These are phyloP conservation scores for Lunularia cruciata DNA, from an alignment of 225 moss, liverwort and hornwort genomes.

Conservation along the genomic window DNA sequence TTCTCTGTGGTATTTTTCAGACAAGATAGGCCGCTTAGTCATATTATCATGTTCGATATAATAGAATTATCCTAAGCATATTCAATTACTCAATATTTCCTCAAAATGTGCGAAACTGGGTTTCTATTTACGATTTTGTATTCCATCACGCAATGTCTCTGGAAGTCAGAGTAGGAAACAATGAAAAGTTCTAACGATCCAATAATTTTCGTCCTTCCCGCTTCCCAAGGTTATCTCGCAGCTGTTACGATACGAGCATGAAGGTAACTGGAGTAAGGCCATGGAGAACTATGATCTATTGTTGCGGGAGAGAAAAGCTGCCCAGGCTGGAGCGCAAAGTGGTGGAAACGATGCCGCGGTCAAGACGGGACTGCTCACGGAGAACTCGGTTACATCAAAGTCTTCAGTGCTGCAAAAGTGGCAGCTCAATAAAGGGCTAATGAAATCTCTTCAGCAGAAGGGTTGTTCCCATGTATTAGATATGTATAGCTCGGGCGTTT, in stretches of 20 bases:
- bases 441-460: conserved; percentile 83
- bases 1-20: too few relatives aligned
- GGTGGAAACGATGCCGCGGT: neutral
- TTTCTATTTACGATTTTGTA: too few relatives aligned
- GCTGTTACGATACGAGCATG: conserved; percentile 84
- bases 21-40: too few relatives aligned
- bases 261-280: conserved; percentile 98
- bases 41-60: too few relatives aligned
- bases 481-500: conserved; percentile 68
- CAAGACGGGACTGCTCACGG: neutral
- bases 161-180: too few relatives aligned
- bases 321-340: conserved; percentile 17
- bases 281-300: conserved; percentile 89
- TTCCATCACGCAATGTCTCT: too few relatives aligned
- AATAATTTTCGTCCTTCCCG: neutral
- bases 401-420: conserved; percentile 48
- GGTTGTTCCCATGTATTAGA: conserved; percentile 81
- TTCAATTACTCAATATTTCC: too few relatives aligned
- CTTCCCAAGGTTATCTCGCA: conserved; percentile 70
- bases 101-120: too few relatives aligned
- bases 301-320: conserved; percentile 52
- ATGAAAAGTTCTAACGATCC: neutral
- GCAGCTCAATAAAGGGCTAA: conserved; percentile 87
- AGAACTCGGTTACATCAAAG: conserved; percentile 18
- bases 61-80: too few relatives aligned